A percentile compares a stretch with the other conserved stretches of the same genome.
Conservation (phyloP, 495 filamentous ascomycete species). For the Aspergillus sparsus region DNA sequence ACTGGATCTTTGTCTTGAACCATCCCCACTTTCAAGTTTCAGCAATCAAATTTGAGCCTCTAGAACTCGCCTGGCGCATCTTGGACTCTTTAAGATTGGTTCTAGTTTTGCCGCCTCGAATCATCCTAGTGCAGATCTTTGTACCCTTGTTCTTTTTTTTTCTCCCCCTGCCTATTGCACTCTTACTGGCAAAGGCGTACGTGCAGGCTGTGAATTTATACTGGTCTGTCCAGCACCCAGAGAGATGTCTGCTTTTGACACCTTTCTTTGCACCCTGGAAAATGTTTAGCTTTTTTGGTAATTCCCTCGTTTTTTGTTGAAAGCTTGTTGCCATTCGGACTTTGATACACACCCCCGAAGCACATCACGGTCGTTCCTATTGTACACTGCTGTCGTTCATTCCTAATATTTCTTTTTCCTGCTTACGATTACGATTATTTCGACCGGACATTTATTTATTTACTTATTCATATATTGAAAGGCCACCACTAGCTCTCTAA, state of each 20-base stretch:
- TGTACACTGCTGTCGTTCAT: no score
- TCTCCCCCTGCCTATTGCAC: background rate
- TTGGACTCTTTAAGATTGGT: slow-evolving; percentile 11
- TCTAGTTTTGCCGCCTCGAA: slow-evolving; percentile 8
- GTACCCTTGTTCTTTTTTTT: background rate
- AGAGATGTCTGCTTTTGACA: background rate
- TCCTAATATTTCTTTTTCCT: no score
- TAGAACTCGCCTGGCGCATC: slow-evolving; percentile 14
- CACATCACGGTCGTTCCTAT: no score
- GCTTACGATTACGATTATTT: no score
- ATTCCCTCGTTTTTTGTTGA: background rate
- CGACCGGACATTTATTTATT: no score
- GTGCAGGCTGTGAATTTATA: background rate
- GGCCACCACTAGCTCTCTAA: slow-evolving; percentile 8
- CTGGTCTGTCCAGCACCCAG: background rate
- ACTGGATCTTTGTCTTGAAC: slow-evolving; percentile 1
- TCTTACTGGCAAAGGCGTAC: background rate
- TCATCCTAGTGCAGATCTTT: background rate
- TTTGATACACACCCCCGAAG: no score
- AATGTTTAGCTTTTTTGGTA: background rate
- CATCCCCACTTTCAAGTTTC: background rate
- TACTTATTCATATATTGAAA: background rate
- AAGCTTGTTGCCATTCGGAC: background rate
- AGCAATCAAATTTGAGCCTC: slow-evolving; percentile 1
- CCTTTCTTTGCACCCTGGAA: background rate